These are phyloP conservation scores for Dryas alaskensis DNA, from an alignment of 306 rosid species.

Conservation along the genomic window DNA sequence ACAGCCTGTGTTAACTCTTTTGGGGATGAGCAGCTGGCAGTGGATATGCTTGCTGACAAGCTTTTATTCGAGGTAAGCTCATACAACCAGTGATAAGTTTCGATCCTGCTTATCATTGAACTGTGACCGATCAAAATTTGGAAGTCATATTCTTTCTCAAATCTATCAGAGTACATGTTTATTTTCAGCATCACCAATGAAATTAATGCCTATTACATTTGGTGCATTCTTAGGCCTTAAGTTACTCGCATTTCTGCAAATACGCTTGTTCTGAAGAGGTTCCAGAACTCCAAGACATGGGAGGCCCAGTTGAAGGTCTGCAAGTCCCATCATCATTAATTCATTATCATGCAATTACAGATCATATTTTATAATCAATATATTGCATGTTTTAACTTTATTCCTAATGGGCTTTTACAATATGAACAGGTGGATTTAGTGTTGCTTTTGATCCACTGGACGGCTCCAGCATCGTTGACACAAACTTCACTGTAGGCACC, in stretches of 20 bases:
- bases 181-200: neutral
- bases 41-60: constrained; percentile 84
- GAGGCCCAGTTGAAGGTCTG: constrained; percentile 91
- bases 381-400: too few relatives aligned
- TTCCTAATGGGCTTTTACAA: constrained; percentile 16
- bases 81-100: neutral
- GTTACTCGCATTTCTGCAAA: constrained; percentile 86
- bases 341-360: neutral
- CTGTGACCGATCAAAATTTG: neutral
- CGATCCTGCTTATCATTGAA: neutral
- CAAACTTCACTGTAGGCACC: constrained; percentile 97
- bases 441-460: constrained; percentile 99
- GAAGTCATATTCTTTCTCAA: too few relatives aligned
- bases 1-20: constrained; percentile 94
- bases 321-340: neutral
- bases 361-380: neutral
- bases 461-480: constrained; percentile 97
- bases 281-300: constrained; percentile 99
- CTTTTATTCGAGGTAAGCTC: constrained; percentile 82
- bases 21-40: constrained; percentile 99
- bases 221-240: constrained; percentile 57
- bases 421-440: constrained; percentile 83
- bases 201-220: neutral
- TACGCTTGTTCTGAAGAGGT: constrained; percentile 96
- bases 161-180: neutral